Evolutionary conservation across 2,329 filamentous ascomycete genomes (phyloP).

Genomic region (Drechslera avenae): DNA sequence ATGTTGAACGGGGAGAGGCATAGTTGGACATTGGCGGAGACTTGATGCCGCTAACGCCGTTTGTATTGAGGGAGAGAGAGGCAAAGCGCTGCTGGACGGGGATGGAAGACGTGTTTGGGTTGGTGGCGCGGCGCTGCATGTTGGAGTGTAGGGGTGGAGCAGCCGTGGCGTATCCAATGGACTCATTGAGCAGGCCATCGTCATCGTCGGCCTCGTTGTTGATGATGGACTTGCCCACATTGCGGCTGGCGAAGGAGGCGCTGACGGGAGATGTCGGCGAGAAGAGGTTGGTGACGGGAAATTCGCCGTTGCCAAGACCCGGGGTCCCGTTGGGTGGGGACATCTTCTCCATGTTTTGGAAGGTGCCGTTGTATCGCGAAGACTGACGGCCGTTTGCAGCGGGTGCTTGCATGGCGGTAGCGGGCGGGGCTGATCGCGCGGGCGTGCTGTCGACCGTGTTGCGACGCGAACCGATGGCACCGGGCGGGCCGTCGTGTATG

Average conservation of each 20-base stretch:
- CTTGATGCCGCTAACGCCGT: slow-evolving; percentile 51
- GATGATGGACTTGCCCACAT: slow-evolving; percentile 71
- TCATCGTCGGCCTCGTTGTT: slow-evolving; percentile 73
- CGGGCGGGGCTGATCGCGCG: slow-evolving; percentile 51
- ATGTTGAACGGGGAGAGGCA: slow-evolving; percentile 55
- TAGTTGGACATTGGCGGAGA: slow-evolving; percentile 63
- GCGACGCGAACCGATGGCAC: slow-evolving; percentile 54
- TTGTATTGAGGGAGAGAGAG: slow-evolving; percentile 72
- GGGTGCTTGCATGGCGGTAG: slow-evolving; percentile 51
- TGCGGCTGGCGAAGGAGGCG: slow-evolving; percentile 67
- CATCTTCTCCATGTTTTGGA: slow-evolving; percentile 65
- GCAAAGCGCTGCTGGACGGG: slow-evolving; percentile 69
- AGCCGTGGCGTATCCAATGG: slow-evolving; percentile 75
- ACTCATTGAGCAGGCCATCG: slow-evolving; percentile 73
- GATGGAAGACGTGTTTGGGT: slow-evolving; percentile 73
- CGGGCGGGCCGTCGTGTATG: slow-evolving; percentile 47
- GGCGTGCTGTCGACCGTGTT: slow-evolving; percentile 60
- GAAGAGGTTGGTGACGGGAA: slow-evolving; percentile 69
- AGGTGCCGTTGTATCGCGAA: slow-evolving; percentile 66
- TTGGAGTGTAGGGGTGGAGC: slow-evolving; percentile 57
- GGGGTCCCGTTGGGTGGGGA: slow-evolving; percentile 63
- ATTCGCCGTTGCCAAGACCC: slow-evolving; percentile 61
- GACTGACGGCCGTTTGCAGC: slow-evolving; percentile 55
- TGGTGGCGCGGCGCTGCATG: slow-evolving; percentile 69
- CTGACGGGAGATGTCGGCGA: slow-evolving; percentile 75